These are phyloP conservation scores for Saturnispora sanitii DNA, from an alignment of 805 yeast genomes.

Conservation along the genomic window DNA sequence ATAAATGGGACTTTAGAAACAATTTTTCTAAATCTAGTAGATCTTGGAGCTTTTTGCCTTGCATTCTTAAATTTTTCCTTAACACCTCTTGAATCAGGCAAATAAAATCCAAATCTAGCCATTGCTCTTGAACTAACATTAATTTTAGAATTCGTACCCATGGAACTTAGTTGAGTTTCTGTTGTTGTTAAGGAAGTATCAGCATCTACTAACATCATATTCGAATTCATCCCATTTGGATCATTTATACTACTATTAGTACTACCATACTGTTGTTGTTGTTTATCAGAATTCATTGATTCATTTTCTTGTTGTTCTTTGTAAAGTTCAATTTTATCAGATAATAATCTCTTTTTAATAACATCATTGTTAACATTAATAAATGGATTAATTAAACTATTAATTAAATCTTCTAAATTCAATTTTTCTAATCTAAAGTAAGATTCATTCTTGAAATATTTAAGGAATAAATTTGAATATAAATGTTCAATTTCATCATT, in stretches of 20 bases:
- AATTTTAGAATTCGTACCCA: not conserved
- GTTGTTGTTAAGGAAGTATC: not conserved
- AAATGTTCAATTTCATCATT: constrained; percentile 54
- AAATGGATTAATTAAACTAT: constrained; percentile 36
- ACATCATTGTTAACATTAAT: constrained; percentile 31
- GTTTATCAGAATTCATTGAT: not conserved
- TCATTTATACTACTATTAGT: not conserved
- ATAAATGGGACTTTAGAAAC: constrained; percentile 35
- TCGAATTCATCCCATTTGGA: constrained; percentile 1
- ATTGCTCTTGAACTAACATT: constrained; percentile 5
- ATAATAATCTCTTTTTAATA: constrained; percentile 28
- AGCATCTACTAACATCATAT: not conserved
- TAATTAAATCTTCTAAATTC: constrained; percentile 47
- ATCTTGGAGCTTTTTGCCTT: constrained; percentile 10
- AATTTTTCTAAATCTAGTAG: constrained; percentile 18
- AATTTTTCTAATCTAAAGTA: constrained; percentile 68
- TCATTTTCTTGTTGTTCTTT: constrained; percentile 17
- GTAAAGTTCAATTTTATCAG: constrained; percentile 20
- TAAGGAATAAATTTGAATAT: constrained; percentile 62
- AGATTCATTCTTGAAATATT: constrained; percentile 52
- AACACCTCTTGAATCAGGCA: constrained; percentile 11
- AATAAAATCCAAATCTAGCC: constrained; percentile 8
- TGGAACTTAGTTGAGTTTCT: not conserved
- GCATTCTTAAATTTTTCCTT: constrained; percentile 13
- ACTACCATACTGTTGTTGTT: not conserved